These are phyloP conservation scores for Mycosphaerella sp. DNA, from an alignment of 2,329 filamentous ascomycete species.

Conservation along the genomic window DNA sequence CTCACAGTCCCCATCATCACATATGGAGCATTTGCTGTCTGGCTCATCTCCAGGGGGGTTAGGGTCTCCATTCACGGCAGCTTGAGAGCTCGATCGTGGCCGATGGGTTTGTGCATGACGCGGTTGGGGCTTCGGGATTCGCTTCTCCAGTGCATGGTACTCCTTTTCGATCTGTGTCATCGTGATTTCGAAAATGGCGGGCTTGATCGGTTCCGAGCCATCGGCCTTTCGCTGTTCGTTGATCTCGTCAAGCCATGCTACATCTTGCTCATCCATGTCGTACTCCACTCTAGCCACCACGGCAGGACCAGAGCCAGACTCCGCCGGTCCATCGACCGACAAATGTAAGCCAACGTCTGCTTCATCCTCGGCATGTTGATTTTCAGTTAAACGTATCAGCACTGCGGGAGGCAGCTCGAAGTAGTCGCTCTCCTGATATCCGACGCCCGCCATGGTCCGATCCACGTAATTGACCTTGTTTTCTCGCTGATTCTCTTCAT, in stretches of 20 bases:
- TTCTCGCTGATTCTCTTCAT: slow-evolving; percentile 77
- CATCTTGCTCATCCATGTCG: slow-evolving; percentile 99
- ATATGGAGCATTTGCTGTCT: slow-evolving; percentile 95
- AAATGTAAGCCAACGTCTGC: slow-evolving; percentile 47
- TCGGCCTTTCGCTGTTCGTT: slow-evolving; percentile 70
- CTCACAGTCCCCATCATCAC: slow-evolving; percentile 98
- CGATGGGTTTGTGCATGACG: slow-evolving; percentile 93
- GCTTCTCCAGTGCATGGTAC: slow-evolving; percentile 92
- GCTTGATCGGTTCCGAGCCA: slow-evolving; percentile 75
- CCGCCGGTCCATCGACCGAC: slow-evolving; percentile 51
- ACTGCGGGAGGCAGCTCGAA: slow-evolving; percentile 71
- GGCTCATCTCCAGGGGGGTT: slow-evolving; percentile 78
- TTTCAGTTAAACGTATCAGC: slow-evolving; percentile 58
- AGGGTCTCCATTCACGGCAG: slow-evolving; percentile 89
- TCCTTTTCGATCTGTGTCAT: slow-evolving; percentile 99
- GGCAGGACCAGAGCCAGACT: slow-evolving; percentile 46
- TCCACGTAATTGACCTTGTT: slow-evolving; percentile 82
- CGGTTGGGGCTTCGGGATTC: slow-evolving; percentile 93
- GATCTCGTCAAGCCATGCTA: slow-evolving; percentile 84
- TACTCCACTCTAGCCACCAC: slow-evolving; percentile 81
- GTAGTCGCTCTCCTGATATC: slow-evolving; percentile 90
- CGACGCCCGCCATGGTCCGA: slow-evolving; percentile 90
- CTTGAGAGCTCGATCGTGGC: slow-evolving; percentile 86
- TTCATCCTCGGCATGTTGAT: slow-evolving; percentile 57
- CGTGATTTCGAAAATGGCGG: slow-evolving; percentile 92